A percentile compares a stretch with the other conserved stretches of the same genome.
Evolutionary conservation across 371 early-diverging fungal genomes (phyloP).

Genomic region (Rhizomucor miehei): DNA sequence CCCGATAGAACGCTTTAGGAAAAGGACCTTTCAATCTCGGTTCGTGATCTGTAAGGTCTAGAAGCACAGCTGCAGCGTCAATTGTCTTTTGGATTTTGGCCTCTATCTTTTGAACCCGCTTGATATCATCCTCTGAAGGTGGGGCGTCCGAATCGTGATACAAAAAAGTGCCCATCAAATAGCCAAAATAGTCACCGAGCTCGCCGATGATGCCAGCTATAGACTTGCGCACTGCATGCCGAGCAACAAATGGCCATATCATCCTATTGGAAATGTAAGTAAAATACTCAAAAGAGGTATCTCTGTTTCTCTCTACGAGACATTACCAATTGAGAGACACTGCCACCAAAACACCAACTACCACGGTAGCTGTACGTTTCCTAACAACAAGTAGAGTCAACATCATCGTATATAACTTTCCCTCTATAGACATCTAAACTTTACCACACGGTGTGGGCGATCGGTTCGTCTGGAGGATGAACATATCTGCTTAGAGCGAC

Average conservation of each 20-base stretch:
- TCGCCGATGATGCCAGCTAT: conserved; percentile 35
- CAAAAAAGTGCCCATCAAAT: conserved; percentile 36
- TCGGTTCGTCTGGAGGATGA: conserved; percentile 28
- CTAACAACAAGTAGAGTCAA: conserved; percentile 8
- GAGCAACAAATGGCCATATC: conserved; percentile 64
- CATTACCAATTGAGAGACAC: conserved; percentile 52
- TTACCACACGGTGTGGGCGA: conserved; percentile 43
- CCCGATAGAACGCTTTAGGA: conserved; percentile 51
- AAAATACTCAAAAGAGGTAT: not conserved
- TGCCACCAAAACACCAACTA: conserved; percentile 54
- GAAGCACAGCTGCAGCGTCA: conserved; percentile 37
- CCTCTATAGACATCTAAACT: not conserved
- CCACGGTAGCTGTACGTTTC: conserved; percentile 52
- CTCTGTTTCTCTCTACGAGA: conserved; percentile 4
- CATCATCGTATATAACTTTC: not conserved
- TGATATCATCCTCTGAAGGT: conserved; percentile 30
- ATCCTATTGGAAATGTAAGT: conserved; percentile 17
- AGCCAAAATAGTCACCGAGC: conserved; percentile 45
- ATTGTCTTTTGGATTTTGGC: conserved; percentile 37
- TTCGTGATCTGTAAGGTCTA: conserved; percentile 55
- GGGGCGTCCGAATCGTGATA: conserved; percentile 23
- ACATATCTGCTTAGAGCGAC: conserved; percentile 40
- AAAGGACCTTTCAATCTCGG: conserved; percentile 61
- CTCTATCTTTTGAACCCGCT: conserved; percentile 36
- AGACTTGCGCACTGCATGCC: conserved; percentile 54